Base-by-base conservation (phyloP, 139 green algal genomes). In the Ettlia oleoabundans region DNA sequence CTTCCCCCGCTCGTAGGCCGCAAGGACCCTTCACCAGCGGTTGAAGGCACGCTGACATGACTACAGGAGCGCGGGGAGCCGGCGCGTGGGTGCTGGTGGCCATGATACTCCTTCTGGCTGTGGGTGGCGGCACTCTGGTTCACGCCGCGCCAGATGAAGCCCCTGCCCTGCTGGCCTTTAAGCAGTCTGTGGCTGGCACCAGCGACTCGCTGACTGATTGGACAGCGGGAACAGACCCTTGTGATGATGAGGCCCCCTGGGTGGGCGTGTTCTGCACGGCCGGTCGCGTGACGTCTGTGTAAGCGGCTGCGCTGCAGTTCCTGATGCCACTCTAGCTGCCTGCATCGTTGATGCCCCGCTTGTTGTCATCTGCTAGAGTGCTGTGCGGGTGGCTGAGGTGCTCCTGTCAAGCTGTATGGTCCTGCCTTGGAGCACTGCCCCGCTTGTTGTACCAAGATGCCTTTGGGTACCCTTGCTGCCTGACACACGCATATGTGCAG, bases 251-350 rank as follows among this genome's bases (percentile, higher is more conserved):
- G 4, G 63, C 52, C 8, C 71, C 71, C 26, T 83, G 77, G 77
- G 19, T 9, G 7, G 77, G 77, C 33, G 77, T 83, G 24, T 76
- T 26, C 32, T 83, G 77, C 43, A 69, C 64, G 1, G 37, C 19
- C 7, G 65, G 65, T 10, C 63, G 77, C 47, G 77, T 83, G 32
- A 68, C 77, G 4, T 64, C 43, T 3, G 26, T 83, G 77, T 83
- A 15, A 58, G 47, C 47, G 47, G n/a, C n/a, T n/a, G n/a, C n/a
- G n/a, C n/a, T n/a, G n/a, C n/a, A n/a, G n/a, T n/a, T n/a, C n/a
- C 47, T 58, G 47, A 58, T 58, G 47, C 47, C 10, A 58, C 47
- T 15, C 47, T 58, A 15, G 47, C 47, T 58, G 47, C 47, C 15
- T 58, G 47, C 47, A 24, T 58, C 32, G 9, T 41, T 71, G 32